These are phyloP conservation scores for Ceratocystis albifundus DNA, from an alignment of 2,329 filamentous ascomycete genomes.

Conservation along the genomic window DNA sequence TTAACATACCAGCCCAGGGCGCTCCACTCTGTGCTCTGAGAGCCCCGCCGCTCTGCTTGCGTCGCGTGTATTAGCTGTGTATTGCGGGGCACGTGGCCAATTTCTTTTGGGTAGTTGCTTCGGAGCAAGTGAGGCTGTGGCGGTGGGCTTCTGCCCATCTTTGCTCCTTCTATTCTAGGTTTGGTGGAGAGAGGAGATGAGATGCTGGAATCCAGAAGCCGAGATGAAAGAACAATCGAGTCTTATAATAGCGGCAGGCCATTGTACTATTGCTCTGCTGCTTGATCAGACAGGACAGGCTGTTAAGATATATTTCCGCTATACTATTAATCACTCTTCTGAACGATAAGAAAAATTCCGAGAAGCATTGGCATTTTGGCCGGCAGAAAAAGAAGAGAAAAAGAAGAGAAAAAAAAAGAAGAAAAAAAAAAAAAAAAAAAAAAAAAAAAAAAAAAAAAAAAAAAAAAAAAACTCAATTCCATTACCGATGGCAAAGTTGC, in stretches of 20 bases:
- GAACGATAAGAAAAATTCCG: not conserved
- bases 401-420: constrained; percentile 4
- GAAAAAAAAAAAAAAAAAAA: not conserved
- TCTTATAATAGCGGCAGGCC: not conserved
- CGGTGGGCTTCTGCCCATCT: not conserved
- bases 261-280: not conserved
- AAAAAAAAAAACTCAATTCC: not conserved
- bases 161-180: not conserved
- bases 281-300: not conserved
- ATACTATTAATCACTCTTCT: constrained; percentile 1
- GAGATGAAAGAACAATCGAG: not conserved
- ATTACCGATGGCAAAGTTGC: not conserved
- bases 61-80: not conserved
- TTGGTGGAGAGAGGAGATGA: not conserved
- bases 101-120: constrained; percentile 5
- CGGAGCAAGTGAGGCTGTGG: not conserved
- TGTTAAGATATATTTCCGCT: not conserved
- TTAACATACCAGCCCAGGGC: too few species aligned
- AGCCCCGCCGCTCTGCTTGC: not conserved
- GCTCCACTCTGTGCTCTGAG: not conserved
- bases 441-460: constrained; percentile 2
- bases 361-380: constrained; percentile 3
- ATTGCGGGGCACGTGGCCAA: not conserved
- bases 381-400: not conserved
- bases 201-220: not conserved